Evolutionary conservation across 768 basidiomycete genomes (phyloP), one percentile per base, ranked within the genome.

Genomic region (Amanita rimosa): DNA sequence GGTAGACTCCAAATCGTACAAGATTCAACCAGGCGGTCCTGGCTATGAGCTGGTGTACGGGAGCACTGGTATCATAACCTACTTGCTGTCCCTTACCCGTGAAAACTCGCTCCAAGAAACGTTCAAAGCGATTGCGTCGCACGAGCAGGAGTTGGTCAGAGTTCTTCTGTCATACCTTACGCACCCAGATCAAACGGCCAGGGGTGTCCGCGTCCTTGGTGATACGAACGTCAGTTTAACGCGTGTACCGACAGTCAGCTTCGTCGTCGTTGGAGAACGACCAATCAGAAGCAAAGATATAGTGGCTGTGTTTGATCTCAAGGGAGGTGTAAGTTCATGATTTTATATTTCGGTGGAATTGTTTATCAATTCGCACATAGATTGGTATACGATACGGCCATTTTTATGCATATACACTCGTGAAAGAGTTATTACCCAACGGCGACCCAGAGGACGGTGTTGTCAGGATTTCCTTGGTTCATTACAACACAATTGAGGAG

Each of bases 321-420:
- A 44, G 78, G 78, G 19, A 26, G 69, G 71, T 31, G 86, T 87
- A 48, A 57, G 82, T 71, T 0, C 8, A 17, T 6, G 46, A 29
- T 47, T 9, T 8, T 44, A 26, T 39, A 17, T 14, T 41, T 35
- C 33, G 7, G 49, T 9, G 8, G 24, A 35, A 36, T 6, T n/a
- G n/a, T 17, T 38, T 49, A 31, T 47, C 33, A 48, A 52, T 22
- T 33, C 5, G 21, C n/a, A 27, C 2, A 11, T 54, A 89, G 86
- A 73, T 86, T 41, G 86, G 86, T 0, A 83, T 89, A 50, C 80
- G 83, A 17, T 85, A 74, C 50, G 26, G 86, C 1, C 81, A 89
- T 58, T 87, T 83, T 58, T 87, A 88, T 57, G 84, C 86, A 3
- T 83, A 82, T 57, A 78, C 75, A 0, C 64, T 86, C 13, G 63